A percentile compares a stretch with the other conserved stretches of the same genome.
Conservation (phyloP, 1,139 yeast genomes). For the Debaryomyces sp. region DNA sequence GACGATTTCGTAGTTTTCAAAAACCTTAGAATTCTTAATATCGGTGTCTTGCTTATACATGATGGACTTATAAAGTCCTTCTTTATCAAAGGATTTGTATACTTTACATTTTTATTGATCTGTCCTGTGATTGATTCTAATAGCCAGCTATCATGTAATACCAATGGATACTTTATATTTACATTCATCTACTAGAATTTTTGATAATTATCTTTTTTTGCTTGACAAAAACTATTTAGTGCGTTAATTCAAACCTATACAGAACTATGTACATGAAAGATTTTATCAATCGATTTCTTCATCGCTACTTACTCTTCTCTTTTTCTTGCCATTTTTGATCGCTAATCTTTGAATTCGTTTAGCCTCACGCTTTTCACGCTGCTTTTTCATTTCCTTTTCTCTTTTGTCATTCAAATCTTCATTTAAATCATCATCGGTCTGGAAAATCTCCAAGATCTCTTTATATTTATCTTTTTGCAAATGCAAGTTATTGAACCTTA, state of each 20-base stretch:
- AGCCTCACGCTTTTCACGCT: constrained; percentile 37
- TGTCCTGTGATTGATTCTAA: constrained; percentile 13
- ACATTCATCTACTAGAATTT: not conserved
- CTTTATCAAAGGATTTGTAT: constrained; percentile 17
- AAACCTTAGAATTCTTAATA: constrained; percentile 32
- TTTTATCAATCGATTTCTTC: constrained; percentile 12
- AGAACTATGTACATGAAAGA: constrained; percentile 5
- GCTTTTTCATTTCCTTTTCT: constrained; percentile 27
- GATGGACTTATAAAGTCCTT: constrained; percentile 20
- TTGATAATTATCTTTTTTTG: not conserved
- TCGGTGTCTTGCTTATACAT: constrained; percentile 19
- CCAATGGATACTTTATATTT: constrained; percentile 20
- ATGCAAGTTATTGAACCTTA: constrained; percentile 25
- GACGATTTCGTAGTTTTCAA: constrained; percentile 20
- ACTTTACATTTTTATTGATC: constrained; percentile 11
- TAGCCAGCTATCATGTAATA: constrained; percentile 30
- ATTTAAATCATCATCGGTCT: constrained; percentile 16
- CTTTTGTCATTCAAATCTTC: constrained; percentile 22
- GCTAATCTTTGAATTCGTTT: constrained; percentile 36
- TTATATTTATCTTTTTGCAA: constrained; percentile 19
- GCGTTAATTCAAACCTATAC: constrained; percentile 2
- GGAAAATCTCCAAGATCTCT: constrained; percentile 19
- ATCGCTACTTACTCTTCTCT: constrained; percentile 19
- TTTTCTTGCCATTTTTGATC: constrained; percentile 14
- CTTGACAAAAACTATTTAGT: not conserved